Evolutionary conservation across 2,329 filamentous ascomycete species (phyloP), one percentile per base, ranked within the genome.

Genomic region (Pezicula neosporulosa): DNA sequence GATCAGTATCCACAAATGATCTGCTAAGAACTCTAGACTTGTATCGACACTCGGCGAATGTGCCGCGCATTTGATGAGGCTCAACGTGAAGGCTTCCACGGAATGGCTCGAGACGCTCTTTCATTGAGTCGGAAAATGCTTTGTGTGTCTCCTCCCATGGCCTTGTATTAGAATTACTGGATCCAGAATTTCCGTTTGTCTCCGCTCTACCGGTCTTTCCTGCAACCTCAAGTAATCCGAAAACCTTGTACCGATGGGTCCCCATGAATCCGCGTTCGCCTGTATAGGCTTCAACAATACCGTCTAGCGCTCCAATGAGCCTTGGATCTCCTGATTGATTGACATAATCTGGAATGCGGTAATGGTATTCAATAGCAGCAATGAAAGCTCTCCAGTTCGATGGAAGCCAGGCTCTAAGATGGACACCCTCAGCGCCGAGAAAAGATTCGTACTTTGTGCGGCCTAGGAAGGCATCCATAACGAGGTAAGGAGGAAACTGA

Each of bases 231-330:
- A 80, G 70, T 27, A 81, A 76, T 1, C 77, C 78, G 55, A 78
- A 81, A 4, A 81, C 77, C 58, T 81, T 81, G 61, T 80, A 80
- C n/a, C 77, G 66, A 57, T 81, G 77, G 0, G 73, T 75, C 5
- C 78, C 77, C 77, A 81, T 78, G 59, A 80, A 81, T 0, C 78
- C 77, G 18, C 77, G 69, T 56, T 80, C 77, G 1, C 77, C 78
- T 0, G 76, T 75, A 54, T 80, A 81, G 0, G 77, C 76, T 57
- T 81, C 78, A 1, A 81, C 71, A 2, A 80, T 78, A 0, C 77
- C 77, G 51, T 80, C 77, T 1, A 80, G 54, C 0, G 80, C 76
- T 3, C 78, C 78, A 60, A 77, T 75, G 0, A 81, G 66, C 10
- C 75, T 67, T 0, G 72, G 69, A 47, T 81, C 77, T 0, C 72